Evolutionary conservation across 169 alveolate species (phyloP).

Genomic region (Plasmodium malariae): DNA sequence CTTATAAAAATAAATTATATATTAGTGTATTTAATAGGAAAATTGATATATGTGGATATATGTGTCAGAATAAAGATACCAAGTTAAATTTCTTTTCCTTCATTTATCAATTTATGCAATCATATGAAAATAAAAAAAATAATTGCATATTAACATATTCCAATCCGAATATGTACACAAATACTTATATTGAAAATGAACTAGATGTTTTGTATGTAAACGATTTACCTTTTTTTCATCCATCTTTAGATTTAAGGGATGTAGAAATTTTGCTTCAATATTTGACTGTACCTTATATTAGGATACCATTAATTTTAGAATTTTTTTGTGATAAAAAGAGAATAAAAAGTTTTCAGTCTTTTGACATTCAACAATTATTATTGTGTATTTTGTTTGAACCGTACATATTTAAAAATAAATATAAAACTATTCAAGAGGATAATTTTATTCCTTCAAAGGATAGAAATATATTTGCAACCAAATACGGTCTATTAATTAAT

Average conservation of each 20-base stretch:
- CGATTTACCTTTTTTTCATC: slow-evolving; percentile 84
- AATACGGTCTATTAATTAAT: slow-evolving; percentile 86
- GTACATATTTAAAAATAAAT: slow-evolving; percentile 83
- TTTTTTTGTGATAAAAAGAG: slow-evolving; percentile 87
- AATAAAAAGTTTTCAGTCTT: slow-evolving; percentile 79
- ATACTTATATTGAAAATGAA: slow-evolving; percentile 81
- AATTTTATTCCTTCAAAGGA: slow-evolving; percentile 82
- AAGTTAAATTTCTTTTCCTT: slow-evolving; percentile 78
- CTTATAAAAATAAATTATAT: slow-evolving; percentile 59
- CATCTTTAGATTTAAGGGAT: slow-evolving; percentile 84
- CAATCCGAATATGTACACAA: slow-evolving; percentile 69
- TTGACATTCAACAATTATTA: slow-evolving; percentile 87
- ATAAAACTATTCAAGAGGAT: slow-evolving; percentile 74
- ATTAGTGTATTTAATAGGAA: slow-evolving; percentile 57
- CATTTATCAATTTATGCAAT: slow-evolving; percentile 55
- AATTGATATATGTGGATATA: slow-evolving; percentile 71
- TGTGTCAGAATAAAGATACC: slow-evolving; percentile 78
- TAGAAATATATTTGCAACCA: slow-evolving; percentile 82
- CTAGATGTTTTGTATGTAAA: slow-evolving; percentile 86
- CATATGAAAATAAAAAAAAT: slow-evolving; percentile 55
- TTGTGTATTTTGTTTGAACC: slow-evolving; percentile 88
- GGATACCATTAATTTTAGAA: slow-evolving; percentile 89
- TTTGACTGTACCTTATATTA: slow-evolving; percentile 88
- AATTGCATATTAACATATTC: slow-evolving; percentile 70
- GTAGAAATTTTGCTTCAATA: slow-evolving; percentile 88